Evolutionary conservation across 768 basidiomycete genomes (phyloP).

Genomic region (Rhodotorula kratochvilovae): DNA sequence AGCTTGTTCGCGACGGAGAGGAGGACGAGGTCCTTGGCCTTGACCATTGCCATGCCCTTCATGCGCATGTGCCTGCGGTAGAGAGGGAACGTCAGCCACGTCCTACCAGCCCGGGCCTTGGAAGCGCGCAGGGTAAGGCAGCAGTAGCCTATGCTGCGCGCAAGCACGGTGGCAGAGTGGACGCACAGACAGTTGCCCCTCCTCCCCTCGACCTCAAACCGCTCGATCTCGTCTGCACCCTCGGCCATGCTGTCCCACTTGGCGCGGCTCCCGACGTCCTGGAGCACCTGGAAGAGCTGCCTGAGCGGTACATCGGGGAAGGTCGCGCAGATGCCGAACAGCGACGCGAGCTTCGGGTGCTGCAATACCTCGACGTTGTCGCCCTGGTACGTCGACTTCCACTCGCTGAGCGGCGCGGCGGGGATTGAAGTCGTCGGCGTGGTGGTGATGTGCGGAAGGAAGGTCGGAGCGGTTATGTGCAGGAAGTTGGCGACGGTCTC

Average conservation of each 20-base stretch:
- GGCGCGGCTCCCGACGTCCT: slow-evolving; percentile 14
- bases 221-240: slow-evolving; percentile 29
- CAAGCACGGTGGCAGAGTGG: not conserved
- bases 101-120: too few relatives aligned
- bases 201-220: slow-evolving; percentile 24
- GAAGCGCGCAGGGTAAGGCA: too few relatives aligned
- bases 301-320: slow-evolving; percentile 36
- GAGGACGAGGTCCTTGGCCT: slow-evolving; percentile 41
- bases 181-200: slow-evolving; percentile 28
- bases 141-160: not conserved
- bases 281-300: slow-evolving; percentile 34
- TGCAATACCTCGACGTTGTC: slow-evolving; percentile 24
- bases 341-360: slow-evolving; percentile 35
- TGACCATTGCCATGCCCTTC: slow-evolving; percentile 41
- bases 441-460: slow-evolving; percentile 16
- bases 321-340: slow-evolving; percentile 34
- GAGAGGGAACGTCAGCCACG: not conserved
- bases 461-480: slow-evolving; percentile 25
- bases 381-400: slow-evolving; percentile 24
- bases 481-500: slow-evolving; percentile 37
- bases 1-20: slow-evolving; percentile 39
- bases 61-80: slow-evolving; percentile 21
- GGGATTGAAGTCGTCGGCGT: slow-evolving; percentile 15
- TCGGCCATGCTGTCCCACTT: slow-evolving; percentile 39
- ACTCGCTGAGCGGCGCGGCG: slow-evolving; percentile 20